Conservation (phyloP, 352 stramenopile species). For the Hyaloperonospora brassicae region DNA sequence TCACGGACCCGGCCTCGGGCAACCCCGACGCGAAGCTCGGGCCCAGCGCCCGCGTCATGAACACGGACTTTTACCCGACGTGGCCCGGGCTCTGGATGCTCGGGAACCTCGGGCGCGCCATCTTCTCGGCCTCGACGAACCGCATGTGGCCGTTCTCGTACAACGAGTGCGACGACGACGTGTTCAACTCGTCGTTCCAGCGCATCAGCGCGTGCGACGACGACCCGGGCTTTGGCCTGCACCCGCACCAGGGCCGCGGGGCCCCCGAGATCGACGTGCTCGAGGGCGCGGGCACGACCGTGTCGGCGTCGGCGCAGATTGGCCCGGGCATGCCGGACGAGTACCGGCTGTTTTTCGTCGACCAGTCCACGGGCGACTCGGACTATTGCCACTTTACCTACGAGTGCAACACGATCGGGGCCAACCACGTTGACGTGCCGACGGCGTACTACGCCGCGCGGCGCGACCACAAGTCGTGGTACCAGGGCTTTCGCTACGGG, state of each 20-base stretch:
- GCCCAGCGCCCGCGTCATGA: constrained; percentile 39
- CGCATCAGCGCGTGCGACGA: constrained; percentile 85
- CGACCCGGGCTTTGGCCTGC: constrained; percentile 85
- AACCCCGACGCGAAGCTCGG: constrained; percentile 42
- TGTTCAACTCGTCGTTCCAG: constrained; percentile 48
- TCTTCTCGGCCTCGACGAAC: constrained; percentile 61
- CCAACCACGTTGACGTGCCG: constrained; percentile 42
- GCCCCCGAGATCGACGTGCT: constrained; percentile 93
- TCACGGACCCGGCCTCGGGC: constrained; percentile 31
- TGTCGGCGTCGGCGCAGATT: constrained; percentile 89
- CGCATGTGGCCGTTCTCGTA: constrained; percentile 96
- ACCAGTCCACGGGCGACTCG: constrained; percentile 12
- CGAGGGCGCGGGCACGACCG: constrained; percentile 57
- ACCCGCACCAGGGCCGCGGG: constrained; percentile 75
- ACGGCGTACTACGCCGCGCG: constrained; percentile 27
- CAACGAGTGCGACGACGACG: constrained; percentile 74
- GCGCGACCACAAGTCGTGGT: constrained; percentile 46
- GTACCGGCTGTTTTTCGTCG: constrained; percentile 47
- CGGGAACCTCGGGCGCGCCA: constrained; percentile 81
- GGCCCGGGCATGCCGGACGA: constrained; percentile 56
- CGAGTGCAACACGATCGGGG: constrained; percentile 41
- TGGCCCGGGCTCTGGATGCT: constrained; percentile 96
- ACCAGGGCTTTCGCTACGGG: constrained; percentile 44
- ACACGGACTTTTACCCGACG: constrained; percentile 57
- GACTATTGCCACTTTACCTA: constrained; percentile 44